Base-by-base conservation (phyloP, 129 eudicot genomes). In the Centaurea solstitialis region DNA sequence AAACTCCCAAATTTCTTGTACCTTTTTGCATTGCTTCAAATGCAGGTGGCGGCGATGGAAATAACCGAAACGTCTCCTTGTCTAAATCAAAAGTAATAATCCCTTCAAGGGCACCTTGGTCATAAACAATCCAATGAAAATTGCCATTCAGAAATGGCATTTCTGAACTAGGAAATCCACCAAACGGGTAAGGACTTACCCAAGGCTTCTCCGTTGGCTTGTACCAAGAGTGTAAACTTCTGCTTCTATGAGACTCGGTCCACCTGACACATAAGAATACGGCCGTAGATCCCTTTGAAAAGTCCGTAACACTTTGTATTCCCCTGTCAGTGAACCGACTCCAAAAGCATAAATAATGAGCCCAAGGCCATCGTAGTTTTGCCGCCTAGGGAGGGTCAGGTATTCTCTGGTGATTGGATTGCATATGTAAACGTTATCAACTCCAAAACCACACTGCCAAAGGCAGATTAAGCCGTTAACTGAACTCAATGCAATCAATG, bases 141-240 rank as follows among this genome's bases (percentile, higher is more conserved):
- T 73, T 68, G 7, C 85, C 88, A 1, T 84, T 81, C 43, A 75
- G 6, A 41, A 82, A 76, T 7, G 43, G 24, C 0, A n/a, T n/a
- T n/a, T n/a, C n/a, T n/a, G n/a, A n/a, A n/a, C 82, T 73, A 1
- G 1, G 1, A 1, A 10, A 17, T 6, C 33, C 22, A 1, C 0
- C 0, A 26, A 59, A 47, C 43, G 33, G 21, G 24, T 77, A 73
- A 11, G 74, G 39, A 21, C 66, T 33, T 33, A 47, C 1, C 80
- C 80, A 15, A 81, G 74, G 33, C 59, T 71, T 78, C 92, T 81
- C 91, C 90, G 88, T 22, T 68, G 59, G 10, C 85, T 85, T 7
- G 85, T 81, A 67, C 90, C 88, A 73, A 80, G 86, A 13, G 87
- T 84, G 78, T 86, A 90, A 28, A 87, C 77, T 70, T 75, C 81